Evolutionary conservation across 2,329 filamentous ascomycete species (phyloP).

Genomic region (Pyrenophora seminiperda): DNA sequence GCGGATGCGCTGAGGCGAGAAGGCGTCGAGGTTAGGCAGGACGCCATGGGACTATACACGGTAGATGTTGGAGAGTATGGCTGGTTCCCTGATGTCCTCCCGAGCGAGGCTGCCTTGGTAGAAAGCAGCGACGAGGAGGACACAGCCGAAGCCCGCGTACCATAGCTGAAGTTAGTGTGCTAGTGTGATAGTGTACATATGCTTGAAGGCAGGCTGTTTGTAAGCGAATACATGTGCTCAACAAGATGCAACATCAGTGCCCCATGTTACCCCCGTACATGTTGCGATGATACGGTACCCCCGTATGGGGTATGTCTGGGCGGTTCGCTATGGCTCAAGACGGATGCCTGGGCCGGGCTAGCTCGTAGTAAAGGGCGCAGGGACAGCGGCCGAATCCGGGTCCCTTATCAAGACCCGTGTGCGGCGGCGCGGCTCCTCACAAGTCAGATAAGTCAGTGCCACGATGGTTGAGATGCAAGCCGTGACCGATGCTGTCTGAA

Average conservation of each 20-base stretch:
- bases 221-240: not conserved
- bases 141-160: conserved; percentile 39
- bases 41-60: conserved; percentile 54
- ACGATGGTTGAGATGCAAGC: conserved; percentile 26
- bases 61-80: conserved; percentile 55
- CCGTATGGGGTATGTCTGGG: conserved; percentile 16
- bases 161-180: conserved; percentile 35
- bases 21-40: conserved; percentile 54
- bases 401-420: conserved; percentile 33
- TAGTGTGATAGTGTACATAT: no score
- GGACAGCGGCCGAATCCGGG: conserved; percentile 34
- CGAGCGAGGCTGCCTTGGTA: conserved; percentile 51
- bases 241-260: conserved; percentile 18
- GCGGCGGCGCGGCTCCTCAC: conserved; percentile 18
- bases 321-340: conserved; percentile 14
- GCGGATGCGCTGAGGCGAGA: conserved; percentile 54
- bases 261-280: conserved; percentile 21
- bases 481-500: conserved; percentile 36
- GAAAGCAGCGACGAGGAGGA: conserved; percentile 43
- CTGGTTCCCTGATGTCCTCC: conserved; percentile 59
- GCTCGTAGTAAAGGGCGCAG: conserved; percentile 24
- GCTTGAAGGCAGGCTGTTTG: no score
- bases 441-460: conserved; percentile 31
- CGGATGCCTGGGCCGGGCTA: conserved; percentile 25
- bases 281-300: conserved; percentile 6